A percentile compares a stretch with the other conserved stretches of the same genome.
phyloP scores from a whole-genome alignment of 257 asterid genomes.

The Nyctanthes arbortristis region DNA sequence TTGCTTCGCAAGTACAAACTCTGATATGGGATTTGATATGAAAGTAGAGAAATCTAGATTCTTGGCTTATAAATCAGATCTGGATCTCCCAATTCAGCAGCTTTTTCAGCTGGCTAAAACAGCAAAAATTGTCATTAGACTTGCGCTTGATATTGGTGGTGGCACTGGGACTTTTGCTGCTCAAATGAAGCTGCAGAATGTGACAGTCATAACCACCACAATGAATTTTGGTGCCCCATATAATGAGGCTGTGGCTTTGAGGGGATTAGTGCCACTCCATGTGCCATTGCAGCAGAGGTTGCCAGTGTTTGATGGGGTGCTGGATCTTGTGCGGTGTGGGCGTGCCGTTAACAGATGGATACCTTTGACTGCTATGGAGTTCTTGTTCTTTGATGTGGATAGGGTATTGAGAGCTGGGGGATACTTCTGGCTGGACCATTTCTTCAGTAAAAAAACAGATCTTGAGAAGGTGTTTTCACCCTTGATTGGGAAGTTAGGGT shows the following conservation, averaged over 20 bases:
- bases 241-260: slow-evolving; percentile 71
- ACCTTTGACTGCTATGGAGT: slow-evolving; percentile 67
- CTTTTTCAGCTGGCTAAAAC: slow-evolving; percentile 58
- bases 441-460: slow-evolving; percentile 77
- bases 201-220: slow-evolving; percentile 78
- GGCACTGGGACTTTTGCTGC: slow-evolving; percentile 98
- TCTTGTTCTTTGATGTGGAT: slow-evolving; percentile 83
- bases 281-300: slow-evolving; percentile 93
- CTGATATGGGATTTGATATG: slow-evolving; percentile 83
- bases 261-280: slow-evolving; percentile 85
- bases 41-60: slow-evolving; percentile 59
- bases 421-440: slow-evolving; percentile 76
- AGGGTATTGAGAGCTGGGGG: slow-evolving; percentile 94
- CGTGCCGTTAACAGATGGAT: slow-evolving; percentile 95
- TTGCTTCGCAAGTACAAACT: slow-evolving; percentile 58
- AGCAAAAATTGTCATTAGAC: slow-evolving; percentile 50
- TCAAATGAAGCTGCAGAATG: slow-evolving; percentile 82
- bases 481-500: slow-evolving; percentile 76
- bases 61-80: slow-evolving; percentile 63
- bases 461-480: slow-evolving; percentile 81
- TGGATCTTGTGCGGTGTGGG: slow-evolving; percentile 94
- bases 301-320: slow-evolving; percentile 84
- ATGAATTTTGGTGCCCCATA: slow-evolving; percentile 93
- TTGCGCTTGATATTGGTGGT: slow-evolving; percentile 84
- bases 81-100: slow-evolving; percentile 86